Evolutionary conservation across 1,139 yeast species (phyloP).

Genomic region (Yamadazyma pseudoaaseri): DNA sequence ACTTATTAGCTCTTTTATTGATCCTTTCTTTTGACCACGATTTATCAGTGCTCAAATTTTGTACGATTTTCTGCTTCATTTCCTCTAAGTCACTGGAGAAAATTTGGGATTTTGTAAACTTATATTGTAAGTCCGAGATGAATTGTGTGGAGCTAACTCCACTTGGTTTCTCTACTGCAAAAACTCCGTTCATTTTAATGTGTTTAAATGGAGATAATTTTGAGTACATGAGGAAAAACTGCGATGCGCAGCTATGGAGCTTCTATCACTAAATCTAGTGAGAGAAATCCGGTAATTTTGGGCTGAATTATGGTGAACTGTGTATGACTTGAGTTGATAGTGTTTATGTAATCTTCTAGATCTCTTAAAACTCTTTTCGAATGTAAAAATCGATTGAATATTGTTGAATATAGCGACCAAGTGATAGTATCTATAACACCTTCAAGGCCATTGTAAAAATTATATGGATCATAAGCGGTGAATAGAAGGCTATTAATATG

Average conservation of each 20-base stretch:
- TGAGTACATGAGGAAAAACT: slow-evolving; percentile 1
- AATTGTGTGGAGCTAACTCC: slow-evolving; percentile 82
- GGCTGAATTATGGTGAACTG: slow-evolving; percentile 52
- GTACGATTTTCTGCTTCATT: slow-evolving; percentile 29
- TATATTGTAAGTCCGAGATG: slow-evolving; percentile 59
- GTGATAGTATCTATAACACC: slow-evolving; percentile 48
- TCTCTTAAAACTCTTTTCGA: slow-evolving; percentile 26
- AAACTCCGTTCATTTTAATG: slow-evolving; percentile 71
- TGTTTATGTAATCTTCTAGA: slow-evolving; percentile 47
- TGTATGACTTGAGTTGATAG: slow-evolving; percentile 29
- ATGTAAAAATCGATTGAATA: slow-evolving; percentile 15
- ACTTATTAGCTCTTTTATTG: slow-evolving; percentile 45
- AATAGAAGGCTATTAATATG: slow-evolving; percentile 44
- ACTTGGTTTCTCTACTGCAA: slow-evolving; percentile 89
- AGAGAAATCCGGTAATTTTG: slow-evolving; percentile 57
- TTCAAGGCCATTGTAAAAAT: slow-evolving; percentile 35
- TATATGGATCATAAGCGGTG: slow-evolving; percentile 40
- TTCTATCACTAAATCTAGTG: slow-evolving; percentile 19
- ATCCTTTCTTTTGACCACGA: slow-evolving; percentile 46
- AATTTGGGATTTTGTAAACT: slow-evolving; percentile 58
- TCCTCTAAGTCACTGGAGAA: slow-evolving; percentile 56
- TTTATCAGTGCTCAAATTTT: slow-evolving; percentile 42
- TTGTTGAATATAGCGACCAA: slow-evolving; percentile 28
- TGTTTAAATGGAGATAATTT: neutral
- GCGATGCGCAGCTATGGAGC: neutral